Percentiles rank a stretch among this genome's conserved stretches.
Conservation (phyloP, 2,329 filamentous ascomycete species). For the Penicillium sp. region DNA sequence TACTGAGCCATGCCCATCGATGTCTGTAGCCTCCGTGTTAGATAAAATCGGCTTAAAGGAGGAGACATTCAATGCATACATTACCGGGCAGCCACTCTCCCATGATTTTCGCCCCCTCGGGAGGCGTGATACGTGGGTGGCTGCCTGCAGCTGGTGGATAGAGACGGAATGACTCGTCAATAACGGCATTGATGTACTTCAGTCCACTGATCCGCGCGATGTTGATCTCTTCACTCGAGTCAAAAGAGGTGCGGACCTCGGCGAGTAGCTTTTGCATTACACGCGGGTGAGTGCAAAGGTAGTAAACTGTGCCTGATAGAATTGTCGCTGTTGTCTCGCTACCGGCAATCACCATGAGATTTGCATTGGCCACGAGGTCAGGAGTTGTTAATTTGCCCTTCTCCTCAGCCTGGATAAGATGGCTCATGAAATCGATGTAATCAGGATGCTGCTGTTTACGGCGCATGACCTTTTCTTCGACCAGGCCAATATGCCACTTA, state of each 20-base stretch:
- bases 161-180: conserved; percentile 14
- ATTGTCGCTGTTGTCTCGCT: conserved; percentile 5
- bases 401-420: conserved; percentile 15
- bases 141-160: conserved; percentile 14
- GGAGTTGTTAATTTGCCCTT: conserved; percentile 11
- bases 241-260: conserved; percentile 7
- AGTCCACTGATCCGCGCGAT: conserved; percentile 3
- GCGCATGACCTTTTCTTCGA: conserved; percentile 14
- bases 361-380: conserved; percentile 14
- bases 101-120: conserved; percentile 13
- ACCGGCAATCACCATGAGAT: conserved; percentile 15
- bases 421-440: conserved; percentile 18
- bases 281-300: conserved; percentile 1
- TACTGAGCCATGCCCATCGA: conserved; percentile 18
- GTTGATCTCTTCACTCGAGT: conserved; percentile 3
- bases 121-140: conserved; percentile 15
- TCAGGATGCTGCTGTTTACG: conserved; percentile 15
- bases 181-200: conserved; percentile 14
- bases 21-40: neutral
- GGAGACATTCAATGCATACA: conserved; percentile 3
- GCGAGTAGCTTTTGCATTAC: conserved; percentile 8
- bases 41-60: neutral
- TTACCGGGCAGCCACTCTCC: conserved; percentile 14
- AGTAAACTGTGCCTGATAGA: conserved; percentile 7
- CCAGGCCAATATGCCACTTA: conserved; percentile 16